phyloP scores from a whole-genome alignment of 441 rosid species.

The Gossypium armourianum region DNA sequence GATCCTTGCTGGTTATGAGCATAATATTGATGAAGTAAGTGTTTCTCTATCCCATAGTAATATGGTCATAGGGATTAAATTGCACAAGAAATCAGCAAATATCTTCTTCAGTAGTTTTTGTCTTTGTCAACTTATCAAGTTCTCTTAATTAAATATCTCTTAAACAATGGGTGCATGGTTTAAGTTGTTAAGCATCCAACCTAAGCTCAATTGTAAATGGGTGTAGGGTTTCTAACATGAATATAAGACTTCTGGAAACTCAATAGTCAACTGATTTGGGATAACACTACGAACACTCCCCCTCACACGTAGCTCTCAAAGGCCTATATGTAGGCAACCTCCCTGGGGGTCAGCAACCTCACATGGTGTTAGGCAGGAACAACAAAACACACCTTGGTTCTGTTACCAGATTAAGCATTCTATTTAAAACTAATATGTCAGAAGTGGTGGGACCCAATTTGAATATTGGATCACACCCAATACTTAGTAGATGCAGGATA shows the following conservation, averaged over 20 bases:
- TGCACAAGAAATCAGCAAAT: constrained; percentile 7
- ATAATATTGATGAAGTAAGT: constrained; percentile 76
- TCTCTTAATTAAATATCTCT: not conserved
- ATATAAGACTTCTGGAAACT: not conserved
- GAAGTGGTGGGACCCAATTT: not conserved
- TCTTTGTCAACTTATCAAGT: not conserved
- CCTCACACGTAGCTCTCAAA: not conserved
- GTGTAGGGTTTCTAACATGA: not conserved
- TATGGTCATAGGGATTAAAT: constrained; percentile 7
- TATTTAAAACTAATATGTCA: not conserved
- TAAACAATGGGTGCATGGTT: not conserved
- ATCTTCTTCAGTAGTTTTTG: not conserved
- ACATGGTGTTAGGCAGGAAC: not conserved
- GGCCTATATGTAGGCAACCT: not conserved
- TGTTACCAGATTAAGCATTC: not conserved
- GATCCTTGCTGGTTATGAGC: constrained; percentile 99
- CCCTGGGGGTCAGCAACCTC: not conserved
- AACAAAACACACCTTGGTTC: not conserved
- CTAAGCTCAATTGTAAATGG: not conserved
- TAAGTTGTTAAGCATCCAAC: not conserved
- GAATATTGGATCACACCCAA: not conserved
- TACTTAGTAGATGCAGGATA: not conserved
- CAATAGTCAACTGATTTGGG: not conserved
- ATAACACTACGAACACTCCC: not conserved
- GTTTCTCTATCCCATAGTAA: constrained; percentile 12